Base-by-base conservation (phyloP, 129 eudicot species). In the Flaveria ramosissima region DNA sequence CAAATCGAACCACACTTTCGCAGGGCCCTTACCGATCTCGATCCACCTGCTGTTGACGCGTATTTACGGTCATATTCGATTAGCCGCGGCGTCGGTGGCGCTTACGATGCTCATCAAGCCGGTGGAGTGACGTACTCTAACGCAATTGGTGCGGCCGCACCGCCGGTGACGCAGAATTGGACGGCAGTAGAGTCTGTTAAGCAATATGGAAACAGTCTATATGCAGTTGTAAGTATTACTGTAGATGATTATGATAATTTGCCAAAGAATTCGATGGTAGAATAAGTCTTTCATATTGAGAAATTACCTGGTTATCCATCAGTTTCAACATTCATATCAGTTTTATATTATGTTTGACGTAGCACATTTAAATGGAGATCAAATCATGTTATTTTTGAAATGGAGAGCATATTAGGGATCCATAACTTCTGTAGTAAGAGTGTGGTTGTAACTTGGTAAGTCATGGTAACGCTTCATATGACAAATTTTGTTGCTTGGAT, bases 41-140 rank as follows among this genome's bases (percentile, higher is more conserved):
- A 71, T 1, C 86, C 88, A 0, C 84, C 88, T 16, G 89, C 79
- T 3, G 70, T 74, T 51, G 89, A 83, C 53, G 63, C 83, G n/a
- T 73, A 77, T 73, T 27, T 17, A 6, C 27, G 73, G 16, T 70
- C 81, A 1, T 82, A 77, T 68, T 15, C 88, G 6, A 1, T 64
- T 26, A 59, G n/a, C 71, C 77, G 30, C 30, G 30, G 56, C 32
- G 65, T 63, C 23, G 73, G 71, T 60, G 70, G 65, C 20, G 50
- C 56, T 9, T 77, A 77, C 73, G 72, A 61, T 42, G 76, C 77
- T 71, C 83, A 52, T 61, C 86, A 71, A 56, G 63, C 81, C 26
- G 39, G 68, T 27, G 81, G 23, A 7, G 20, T 74, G 57, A 76
- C 78, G 9, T 87, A 82, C 24, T 14, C 86, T 71, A 84, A 79